Evolutionary conservation across 768 basidiomycete species (phyloP), one percentile per base, ranked within the genome.

Genomic region (Boletus barrowsii): DNA sequence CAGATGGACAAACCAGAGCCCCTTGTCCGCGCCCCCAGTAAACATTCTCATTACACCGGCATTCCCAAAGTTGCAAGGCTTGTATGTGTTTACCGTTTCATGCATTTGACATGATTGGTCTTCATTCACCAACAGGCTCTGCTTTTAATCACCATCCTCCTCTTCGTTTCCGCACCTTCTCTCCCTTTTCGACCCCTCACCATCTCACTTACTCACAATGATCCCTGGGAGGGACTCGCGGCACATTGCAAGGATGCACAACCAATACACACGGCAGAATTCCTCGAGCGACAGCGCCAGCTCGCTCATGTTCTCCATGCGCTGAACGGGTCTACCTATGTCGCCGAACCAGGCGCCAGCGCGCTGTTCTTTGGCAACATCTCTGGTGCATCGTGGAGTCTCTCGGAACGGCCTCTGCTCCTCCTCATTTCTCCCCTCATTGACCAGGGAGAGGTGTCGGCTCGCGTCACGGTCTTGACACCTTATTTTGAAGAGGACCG

Each of bases 401-500:
- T 90, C 32, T 89, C 88, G 10, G 92, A 94, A 71, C 79, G 92
- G 3, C 91, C 90, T 0, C 76, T 93, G 14, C 71, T 93, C 6
- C 73, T 93, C 32, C 76, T 89, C 51, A 61, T 93, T 41, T 76
- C 79, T 9, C 81, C 87, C 11, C 18, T 49, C 22, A 39, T 54
- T 10, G 49, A 56, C 15, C 55, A 65, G 4, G 66, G 60, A 37
- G 54, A 65, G 3, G 63, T 79, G 18, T 58, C 62, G 35, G 72
- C 80, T 22, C 76, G 76, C 18, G 61, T 93, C 35, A 76, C 78
- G 2, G 65, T 94, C 50, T 69, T 96, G 42, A 88, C 90, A 5
- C 91, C 92, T 0, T 73, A 77, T 55, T 94, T 94, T 57, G 90
- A 95, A 67, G 78, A 78, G 11, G 79, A 83, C 0, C 81, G 91